Evolutionary conservation across 176 grass and related monocot species (phyloP), one percentile per base, ranked within the genome.

Genomic region (Stipa capillata): DNA sequence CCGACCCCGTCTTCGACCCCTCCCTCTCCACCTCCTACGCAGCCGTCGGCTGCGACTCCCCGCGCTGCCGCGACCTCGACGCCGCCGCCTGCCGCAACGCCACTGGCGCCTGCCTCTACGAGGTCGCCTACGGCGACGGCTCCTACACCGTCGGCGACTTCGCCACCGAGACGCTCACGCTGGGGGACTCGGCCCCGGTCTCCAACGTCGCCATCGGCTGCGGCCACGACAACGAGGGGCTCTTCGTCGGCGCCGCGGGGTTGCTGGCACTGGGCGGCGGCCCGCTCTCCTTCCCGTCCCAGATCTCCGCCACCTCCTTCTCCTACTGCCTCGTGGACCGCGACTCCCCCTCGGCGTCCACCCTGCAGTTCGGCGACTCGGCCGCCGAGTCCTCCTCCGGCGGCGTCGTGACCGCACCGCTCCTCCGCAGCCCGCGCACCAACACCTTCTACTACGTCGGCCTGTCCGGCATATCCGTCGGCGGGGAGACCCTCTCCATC

Each of bases 271-370:
- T 99, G 4, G 92, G 92, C 16, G 92, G 92, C 0, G 96, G 96
- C 0, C 86, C 90, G 0, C 92, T 99, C 3, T 93, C 92, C n/a
- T 99, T 99, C 79, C 96, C 96, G 8, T 99, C 96, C 5, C 96
- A 99, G 92, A 82, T 99, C 77, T 91, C 90, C 1, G 90, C 96
- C 0, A 37, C 74, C 17, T 53, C 84, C 59, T 95, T 99, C 88
- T 99, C 96, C 40, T 99, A 99, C 84, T 99, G 96, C 81, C 92
- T 99, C 20, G 96, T 99, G 2, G 96, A 99, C 90, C 92, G 96
- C 41, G 92, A 99, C 79, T 99, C 96, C 5, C 78, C 90, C 0
- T 73, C 90, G 1, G 82, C 90, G 6, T 99, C 96, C 65, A 99
- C 92, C 8, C 90, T 95, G 29, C 90, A 91, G 74, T 83, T 99